phyloP scores from a whole-genome alignment of 2,329 filamentous ascomycete species.

The Neocatenulostroma microsporum region DNA sequence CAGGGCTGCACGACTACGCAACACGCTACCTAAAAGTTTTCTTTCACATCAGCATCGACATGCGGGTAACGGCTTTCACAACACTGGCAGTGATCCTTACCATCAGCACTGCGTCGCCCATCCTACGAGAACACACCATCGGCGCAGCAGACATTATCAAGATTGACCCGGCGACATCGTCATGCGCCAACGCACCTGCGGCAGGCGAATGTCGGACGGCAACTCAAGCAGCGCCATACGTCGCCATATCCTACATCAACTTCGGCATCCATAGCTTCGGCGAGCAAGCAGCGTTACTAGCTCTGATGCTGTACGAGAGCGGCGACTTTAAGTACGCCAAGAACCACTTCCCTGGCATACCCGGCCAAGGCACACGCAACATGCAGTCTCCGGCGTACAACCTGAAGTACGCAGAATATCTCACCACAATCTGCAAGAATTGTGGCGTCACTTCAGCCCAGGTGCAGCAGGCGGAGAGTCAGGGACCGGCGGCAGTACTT shows the following conservation, averaged over 20 bases:
- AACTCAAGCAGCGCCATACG: constrained; percentile 49
- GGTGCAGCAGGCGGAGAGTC: constrained; percentile 26
- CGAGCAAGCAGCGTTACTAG: constrained; percentile 62
- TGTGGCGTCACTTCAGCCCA: constrained; percentile 19
- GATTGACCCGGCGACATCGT: constrained; percentile 51
- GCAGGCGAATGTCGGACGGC: constrained; percentile 59
- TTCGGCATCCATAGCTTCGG: constrained; percentile 50
- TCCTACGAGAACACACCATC: too few relatives aligned
- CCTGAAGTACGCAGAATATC: constrained; percentile 45
- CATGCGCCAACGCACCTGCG: constrained; percentile 43
- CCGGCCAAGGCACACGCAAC: constrained; percentile 65
- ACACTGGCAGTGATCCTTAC: too few relatives aligned
- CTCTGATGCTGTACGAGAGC: constrained; percentile 65
- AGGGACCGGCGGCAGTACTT: constrained; percentile 40
- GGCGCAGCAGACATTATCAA: constrained; percentile 38
- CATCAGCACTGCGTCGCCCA: too few relatives aligned
- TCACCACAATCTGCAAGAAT: constrained; percentile 30
- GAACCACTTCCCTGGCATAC: constrained; percentile 54
- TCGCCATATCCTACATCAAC: constrained; percentile 49
- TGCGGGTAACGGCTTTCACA: too few relatives aligned
- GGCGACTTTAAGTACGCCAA: constrained; percentile 62
- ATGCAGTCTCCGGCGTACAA: constrained; percentile 56
- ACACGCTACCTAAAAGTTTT: too few relatives aligned
- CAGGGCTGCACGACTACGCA: too few relatives aligned
- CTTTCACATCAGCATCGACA: too few relatives aligned